Evolutionary conservation across 192 early-diverging fungal genomes (phyloP).

Genomic region (Coemansia sp.): DNA sequence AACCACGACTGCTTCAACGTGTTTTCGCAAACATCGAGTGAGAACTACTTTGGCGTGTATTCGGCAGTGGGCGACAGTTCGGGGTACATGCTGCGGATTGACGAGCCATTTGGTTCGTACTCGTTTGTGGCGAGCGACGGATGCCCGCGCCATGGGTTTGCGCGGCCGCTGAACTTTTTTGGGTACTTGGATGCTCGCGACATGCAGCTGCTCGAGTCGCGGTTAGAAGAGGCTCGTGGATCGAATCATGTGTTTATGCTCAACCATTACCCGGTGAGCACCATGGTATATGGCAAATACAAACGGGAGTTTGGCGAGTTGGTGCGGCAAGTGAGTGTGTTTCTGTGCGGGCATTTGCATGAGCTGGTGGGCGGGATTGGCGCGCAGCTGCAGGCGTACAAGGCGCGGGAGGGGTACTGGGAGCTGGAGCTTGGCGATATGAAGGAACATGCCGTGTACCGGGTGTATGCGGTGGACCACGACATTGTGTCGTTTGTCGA

Average conservation of each 20-base stretch:
- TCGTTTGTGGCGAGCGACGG: conserved; percentile 81
- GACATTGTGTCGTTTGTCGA: conserved; percentile 84
- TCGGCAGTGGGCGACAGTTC: conserved; percentile 58
- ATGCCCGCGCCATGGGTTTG: conserved; percentile 71
- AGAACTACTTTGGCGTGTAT: conserved; percentile 65
- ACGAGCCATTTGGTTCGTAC: conserved; percentile 72
- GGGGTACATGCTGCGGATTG: conserved; percentile 63
- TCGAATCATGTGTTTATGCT: conserved; percentile 52
- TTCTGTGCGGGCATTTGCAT: conserved; percentile 88
- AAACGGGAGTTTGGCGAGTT: conserved; percentile 63
- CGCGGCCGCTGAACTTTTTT: conserved; percentile 88
- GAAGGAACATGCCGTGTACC: conserved; percentile 84
- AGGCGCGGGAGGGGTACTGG: conserved; percentile 61
- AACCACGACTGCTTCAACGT: conserved; percentile 95
- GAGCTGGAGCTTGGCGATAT: conserved; percentile 89
- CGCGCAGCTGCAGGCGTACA: conserved; percentile 64
- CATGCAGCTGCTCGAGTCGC: conserved; percentile 68
- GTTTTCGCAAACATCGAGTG: conserved; percentile 55
- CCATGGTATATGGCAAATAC: conserved; percentile 69
- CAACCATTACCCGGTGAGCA: conserved; percentile 79
- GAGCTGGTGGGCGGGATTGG: conserved; percentile 59
- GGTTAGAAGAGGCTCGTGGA: conserved; percentile 59
- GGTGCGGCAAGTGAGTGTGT: conserved; percentile 64
- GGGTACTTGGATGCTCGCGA: conserved; percentile 72
- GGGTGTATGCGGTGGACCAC: conserved; percentile 82